These are phyloP conservation scores for Hansenula sp. DNA, from an alignment of 1,139 yeast species.

Conservation along the genomic window DNA sequence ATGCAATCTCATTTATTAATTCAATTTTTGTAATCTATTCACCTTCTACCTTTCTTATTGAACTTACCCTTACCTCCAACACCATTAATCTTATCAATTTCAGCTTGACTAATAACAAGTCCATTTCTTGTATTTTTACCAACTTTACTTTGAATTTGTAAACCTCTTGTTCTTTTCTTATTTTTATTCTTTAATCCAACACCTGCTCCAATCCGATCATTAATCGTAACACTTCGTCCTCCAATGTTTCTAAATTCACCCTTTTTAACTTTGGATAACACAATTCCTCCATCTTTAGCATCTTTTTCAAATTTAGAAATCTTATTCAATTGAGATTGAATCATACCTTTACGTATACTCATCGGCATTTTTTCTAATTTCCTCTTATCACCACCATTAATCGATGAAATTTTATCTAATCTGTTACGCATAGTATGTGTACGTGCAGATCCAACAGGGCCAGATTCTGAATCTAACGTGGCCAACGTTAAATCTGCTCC, in stretches of 20 bases:
- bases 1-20: too few species aligned
- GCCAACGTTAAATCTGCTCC: constrained; percentile 77
- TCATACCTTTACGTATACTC: constrained; percentile 82
- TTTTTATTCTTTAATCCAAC: constrained; percentile 41
- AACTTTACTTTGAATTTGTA: constrained; percentile 61
- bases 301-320: constrained; percentile 62
- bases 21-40: too few species aligned
- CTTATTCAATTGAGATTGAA: constrained; percentile 48
- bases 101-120: constrained; percentile 64
- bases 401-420: constrained; percentile 49
- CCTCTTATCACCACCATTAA: constrained; percentile 39
- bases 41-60: constrained; percentile 4
- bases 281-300: constrained; percentile 86
- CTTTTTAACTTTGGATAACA: constrained; percentile 60
- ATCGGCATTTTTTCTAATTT: constrained; percentile 81
- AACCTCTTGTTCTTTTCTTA: constrained; percentile 61
- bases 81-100: constrained; percentile 49
- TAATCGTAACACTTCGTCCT: constrained; percentile 33
- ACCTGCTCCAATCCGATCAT: constrained; percentile 59
- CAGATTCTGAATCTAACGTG: constrained; percentile 46
- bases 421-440: constrained; percentile 70
- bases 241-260: constrained; percentile 64
- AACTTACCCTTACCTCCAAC: constrained; percentile 1
- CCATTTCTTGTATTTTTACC: constrained; percentile 86
- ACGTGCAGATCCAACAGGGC: constrained; percentile 78